Percentiles rank a stretch among this genome's conserved stretches.
Evolutionary conservation across 345 rosid genomes (phyloP).

Genomic region (Clarkia xantiana): DNA sequence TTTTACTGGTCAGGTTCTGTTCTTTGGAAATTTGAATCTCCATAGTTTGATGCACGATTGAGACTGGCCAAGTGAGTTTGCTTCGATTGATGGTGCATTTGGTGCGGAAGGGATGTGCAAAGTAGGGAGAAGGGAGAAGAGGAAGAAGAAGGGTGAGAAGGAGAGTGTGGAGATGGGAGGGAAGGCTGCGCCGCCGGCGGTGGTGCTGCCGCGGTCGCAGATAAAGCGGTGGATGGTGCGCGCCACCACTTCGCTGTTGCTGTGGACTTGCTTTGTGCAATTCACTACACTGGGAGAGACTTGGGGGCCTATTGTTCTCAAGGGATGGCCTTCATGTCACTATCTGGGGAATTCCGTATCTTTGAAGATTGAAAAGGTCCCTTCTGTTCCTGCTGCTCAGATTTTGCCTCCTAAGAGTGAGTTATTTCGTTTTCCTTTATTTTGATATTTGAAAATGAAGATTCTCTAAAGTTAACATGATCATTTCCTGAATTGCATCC

Average conservation of each 20-base stretch:
- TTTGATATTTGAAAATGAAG: background rate
- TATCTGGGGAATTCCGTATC: constrained; percentile 26
- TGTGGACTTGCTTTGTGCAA: constrained; percentile 94
- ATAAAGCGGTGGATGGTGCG: constrained; percentile 86
- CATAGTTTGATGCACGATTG: background rate
- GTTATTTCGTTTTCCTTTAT: constrained; percentile 7
- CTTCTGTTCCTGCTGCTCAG: constrained; percentile 23
- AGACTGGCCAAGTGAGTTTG: background rate
- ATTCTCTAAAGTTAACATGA: background rate
- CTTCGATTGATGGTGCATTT: constrained; percentile 2
- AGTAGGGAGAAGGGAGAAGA: constrained; percentile 19
- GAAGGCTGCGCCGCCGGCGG: constrained; percentile 24
- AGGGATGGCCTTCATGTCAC: constrained; percentile 82
- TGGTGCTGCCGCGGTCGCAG: constrained; percentile 22
- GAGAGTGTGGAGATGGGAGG: constrained; percentile 21
- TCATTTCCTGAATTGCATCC: background rate
- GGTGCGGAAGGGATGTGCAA: constrained; percentile 22
- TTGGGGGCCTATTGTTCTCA: constrained; percentile 81
- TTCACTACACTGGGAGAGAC: constrained; percentile 75
- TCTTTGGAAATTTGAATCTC: too few species aligned
- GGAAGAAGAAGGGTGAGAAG: constrained; percentile 24
- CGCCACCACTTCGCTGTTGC: constrained; percentile 69
- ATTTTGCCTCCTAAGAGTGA: constrained; percentile 72
- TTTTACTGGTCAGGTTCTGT: too few species aligned
- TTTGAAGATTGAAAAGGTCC: constrained; percentile 21